Evolutionary conservation across 306 rosid genomes (phyloP).

Genomic region (Cicer judaicum): DNA sequence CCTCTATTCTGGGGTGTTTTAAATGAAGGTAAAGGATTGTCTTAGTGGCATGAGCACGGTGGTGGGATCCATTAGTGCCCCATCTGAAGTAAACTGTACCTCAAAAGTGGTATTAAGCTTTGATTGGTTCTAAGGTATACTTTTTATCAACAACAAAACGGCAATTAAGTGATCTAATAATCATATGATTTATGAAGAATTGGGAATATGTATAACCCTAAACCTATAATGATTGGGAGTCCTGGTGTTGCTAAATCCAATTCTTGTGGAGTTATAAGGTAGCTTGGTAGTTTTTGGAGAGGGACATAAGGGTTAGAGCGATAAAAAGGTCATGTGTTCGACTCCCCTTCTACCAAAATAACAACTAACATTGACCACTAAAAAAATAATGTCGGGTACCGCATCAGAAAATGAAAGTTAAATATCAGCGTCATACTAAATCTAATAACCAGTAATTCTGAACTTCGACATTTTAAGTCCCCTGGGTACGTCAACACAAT

Average conservation of each 20-base stretch:
- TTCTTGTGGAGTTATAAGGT: background rate
- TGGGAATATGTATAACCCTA: background rate
- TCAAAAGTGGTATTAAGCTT: background rate
- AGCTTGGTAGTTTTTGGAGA: background rate
- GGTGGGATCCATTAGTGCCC: background rate
- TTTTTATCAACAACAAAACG: too few relatives aligned
- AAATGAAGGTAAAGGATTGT: slow-evolving; percentile 1
- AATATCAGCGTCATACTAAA: background rate
- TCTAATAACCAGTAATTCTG: background rate
- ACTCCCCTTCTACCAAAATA: background rate
- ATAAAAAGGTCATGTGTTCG: background rate
- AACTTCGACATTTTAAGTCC: background rate
- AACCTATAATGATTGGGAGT: background rate
- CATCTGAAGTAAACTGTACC: background rate
- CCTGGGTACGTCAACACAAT: too few relatives aligned
- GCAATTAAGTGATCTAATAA: background rate
- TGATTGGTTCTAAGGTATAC: background rate
- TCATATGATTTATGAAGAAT: background rate
- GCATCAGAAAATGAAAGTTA: background rate
- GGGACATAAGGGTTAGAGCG: background rate
- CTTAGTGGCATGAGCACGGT: background rate
- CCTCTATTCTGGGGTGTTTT: background rate
- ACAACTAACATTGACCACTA: too few relatives aligned
- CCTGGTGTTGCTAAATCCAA: background rate
- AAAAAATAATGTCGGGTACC: background rate